Evolutionary conservation across 2,329 filamentous ascomycete genomes (phyloP).

Genomic region (Aspergillus clavatus): DNA sequence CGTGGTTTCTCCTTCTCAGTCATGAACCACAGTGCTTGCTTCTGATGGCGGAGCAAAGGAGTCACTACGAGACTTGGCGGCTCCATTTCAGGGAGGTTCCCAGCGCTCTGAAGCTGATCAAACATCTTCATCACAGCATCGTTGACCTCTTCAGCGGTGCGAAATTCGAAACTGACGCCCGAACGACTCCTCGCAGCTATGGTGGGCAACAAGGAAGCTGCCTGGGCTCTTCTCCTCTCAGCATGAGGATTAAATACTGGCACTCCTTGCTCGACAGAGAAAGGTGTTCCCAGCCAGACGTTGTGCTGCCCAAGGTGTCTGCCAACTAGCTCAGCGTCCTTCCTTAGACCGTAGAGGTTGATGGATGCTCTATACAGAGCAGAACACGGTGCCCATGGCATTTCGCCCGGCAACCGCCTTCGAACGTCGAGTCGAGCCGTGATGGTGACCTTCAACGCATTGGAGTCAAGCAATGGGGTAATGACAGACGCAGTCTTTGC

Average conservation of each 20-base stretch:
- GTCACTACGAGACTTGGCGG: slow-evolving; percentile 59
- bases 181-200: slow-evolving; percentile 22
- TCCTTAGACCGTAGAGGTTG: slow-evolving; percentile 73
- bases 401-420: slow-evolving; percentile 59
- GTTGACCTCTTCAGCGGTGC: slow-evolving; percentile 80
- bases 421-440: slow-evolving; percentile 67
- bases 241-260: slow-evolving; percentile 73
- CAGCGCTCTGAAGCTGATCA: slow-evolving; percentile 70
- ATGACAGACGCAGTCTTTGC: slow-evolving; percentile 60
- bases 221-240: slow-evolving; percentile 44
- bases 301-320: slow-evolving; percentile 61
- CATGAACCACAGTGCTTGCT: slow-evolving; percentile 87
- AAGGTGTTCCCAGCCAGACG: slow-evolving; percentile 63
- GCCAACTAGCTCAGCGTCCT: slow-evolving; percentile 62
- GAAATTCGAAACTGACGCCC: slow-evolving; percentile 39
- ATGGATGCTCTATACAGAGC: slow-evolving; percentile 61
- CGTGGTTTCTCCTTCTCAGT: slow-evolving; percentile 66
- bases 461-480: slow-evolving; percentile 66
- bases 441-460: slow-evolving; percentile 60
- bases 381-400: slow-evolving; percentile 59
- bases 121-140: slow-evolving; percentile 83
- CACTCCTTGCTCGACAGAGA: slow-evolving; percentile 62
- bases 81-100: slow-evolving; percentile 70
- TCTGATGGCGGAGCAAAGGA: slow-evolving; percentile 75
- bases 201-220: slow-evolving; percentile 20